These are phyloP conservation scores for Beauveria sp. DNA, from an alignment of 2,329 filamentous ascomycete species.

Conservation along the genomic window DNA sequence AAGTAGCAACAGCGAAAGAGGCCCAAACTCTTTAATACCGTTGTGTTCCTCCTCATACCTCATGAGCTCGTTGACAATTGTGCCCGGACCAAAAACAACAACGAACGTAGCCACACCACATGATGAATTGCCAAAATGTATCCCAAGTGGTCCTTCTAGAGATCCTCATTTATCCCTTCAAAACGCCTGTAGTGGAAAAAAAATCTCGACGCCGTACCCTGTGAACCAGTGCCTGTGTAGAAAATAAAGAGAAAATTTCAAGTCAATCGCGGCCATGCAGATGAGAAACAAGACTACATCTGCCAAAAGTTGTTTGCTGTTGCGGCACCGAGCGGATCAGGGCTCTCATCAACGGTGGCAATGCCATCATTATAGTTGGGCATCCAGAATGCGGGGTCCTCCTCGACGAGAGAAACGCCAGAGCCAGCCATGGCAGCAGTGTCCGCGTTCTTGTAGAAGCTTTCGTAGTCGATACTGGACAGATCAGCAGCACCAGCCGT, in stretches of 20 bases:
- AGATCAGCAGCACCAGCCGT: constrained; percentile 33
- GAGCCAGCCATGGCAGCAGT: constrained; percentile 32
- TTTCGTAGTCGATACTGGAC: constrained; percentile 45
- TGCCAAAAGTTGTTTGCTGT: constrained; percentile 29
- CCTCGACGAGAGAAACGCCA: constrained; percentile 43
- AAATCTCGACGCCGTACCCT: background rate
- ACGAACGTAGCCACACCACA: constrained; percentile 4
- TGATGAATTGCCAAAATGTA: constrained; percentile 1
- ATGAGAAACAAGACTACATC: constrained; percentile 16
- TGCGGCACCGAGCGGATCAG: constrained; percentile 25
- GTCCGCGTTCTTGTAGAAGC: constrained; percentile 44
- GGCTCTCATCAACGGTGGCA: constrained; percentile 27
- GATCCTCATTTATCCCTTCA: constrained; percentile 8
- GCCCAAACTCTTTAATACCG: constrained; percentile 6
- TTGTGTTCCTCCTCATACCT: background rate
- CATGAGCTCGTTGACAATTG: background rate
- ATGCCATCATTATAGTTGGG: constrained; percentile 34
- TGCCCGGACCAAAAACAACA: background rate
- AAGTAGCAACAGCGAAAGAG: constrained; percentile 3
- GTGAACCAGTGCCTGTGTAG: background rate
- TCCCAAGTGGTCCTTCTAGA: constrained; percentile 7
- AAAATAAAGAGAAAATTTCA: background rate
- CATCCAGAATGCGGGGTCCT: constrained; percentile 44
- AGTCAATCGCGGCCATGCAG: background rate
- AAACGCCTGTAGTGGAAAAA: constrained; percentile 4